phyloP scores from a whole-genome alignment of 2,329 filamentous ascomycete genomes.

The Pseudogymnoascus sp. region DNA sequence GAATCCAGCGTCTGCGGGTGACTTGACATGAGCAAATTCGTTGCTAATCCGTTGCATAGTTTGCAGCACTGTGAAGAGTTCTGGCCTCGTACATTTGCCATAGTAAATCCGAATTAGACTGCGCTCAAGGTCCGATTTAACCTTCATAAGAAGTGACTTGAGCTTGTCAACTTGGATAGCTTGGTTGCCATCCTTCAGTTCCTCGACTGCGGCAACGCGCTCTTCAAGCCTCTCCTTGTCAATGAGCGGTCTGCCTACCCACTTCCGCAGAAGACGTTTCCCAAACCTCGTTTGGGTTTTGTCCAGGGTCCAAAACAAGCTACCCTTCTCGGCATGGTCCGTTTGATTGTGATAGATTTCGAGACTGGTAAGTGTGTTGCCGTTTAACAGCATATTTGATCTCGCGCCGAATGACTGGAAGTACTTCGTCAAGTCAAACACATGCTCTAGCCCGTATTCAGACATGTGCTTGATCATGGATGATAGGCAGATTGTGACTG shows the following conservation, averaged over 20 bases:
- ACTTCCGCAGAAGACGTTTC: constrained; percentile 79
- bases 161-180: constrained; percentile 65
- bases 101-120: constrained; percentile 95
- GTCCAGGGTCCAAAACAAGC: constrained; percentile 91
- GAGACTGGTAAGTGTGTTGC: constrained; percentile 85
- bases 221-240: constrained; percentile 68
- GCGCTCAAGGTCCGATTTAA: constrained; percentile 79
- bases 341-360: constrained; percentile 96
- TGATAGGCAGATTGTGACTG: constrained; percentile 84
- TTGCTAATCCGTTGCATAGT: constrained; percentile 73
- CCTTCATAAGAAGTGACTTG: constrained; percentile 60
- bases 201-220: constrained; percentile 76
- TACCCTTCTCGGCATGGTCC: constrained; percentile 75
- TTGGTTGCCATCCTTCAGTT: constrained; percentile 64
- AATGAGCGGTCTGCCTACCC: constrained; percentile 85
- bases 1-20: constrained; percentile 63
- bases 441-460: constrained; percentile 88
- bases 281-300: constrained; percentile 87
- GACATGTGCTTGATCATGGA: constrained; percentile 91
- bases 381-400: constrained; percentile 92
- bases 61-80: constrained; percentile 78
- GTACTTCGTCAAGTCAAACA: constrained; percentile 93
- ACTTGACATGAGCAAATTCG: constrained; percentile 63
- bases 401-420: constrained; percentile 92
- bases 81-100: constrained; percentile 84